Base-by-base conservation (phyloP, 805 yeast species). In the Yamadazyma insecticola region DNA sequence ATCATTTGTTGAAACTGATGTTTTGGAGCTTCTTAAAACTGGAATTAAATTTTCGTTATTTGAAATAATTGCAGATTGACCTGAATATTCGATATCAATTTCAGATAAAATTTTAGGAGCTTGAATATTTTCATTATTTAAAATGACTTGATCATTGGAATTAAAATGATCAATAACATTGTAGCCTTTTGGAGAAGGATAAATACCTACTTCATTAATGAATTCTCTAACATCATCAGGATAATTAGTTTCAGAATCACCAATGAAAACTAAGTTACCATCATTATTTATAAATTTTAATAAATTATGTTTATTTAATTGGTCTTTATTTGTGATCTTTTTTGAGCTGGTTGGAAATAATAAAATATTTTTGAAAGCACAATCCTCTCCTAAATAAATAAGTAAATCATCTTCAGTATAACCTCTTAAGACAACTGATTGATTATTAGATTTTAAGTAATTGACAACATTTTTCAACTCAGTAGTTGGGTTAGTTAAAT, bases 141-240 rank as follows among this genome's bases (percentile, higher is more conserved):
- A 41, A 54, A 74, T 39, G 33, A 40, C 43, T 20, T 43, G 48
- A 13, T 47, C 47, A 13, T 45, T 55, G 16, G 47, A 44, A 36
- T 55, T 51, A 60, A 86, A 86, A 54, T 82, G 80, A 55, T 88
- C 95, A 6, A 69, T 54, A 26, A 81, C 60, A 32, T 63, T 55
- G 53, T 74, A 78, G 30, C 76, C 80, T 50, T 76, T 82, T 36
- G 96, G 94, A 29, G 92, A 73, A 36, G 96, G 84, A 47, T 67
- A 74, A 30, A 92, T 78, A 19, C 96, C 98, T 42, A 89, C 59
- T 52, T 89, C 87, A 47, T 78, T 75, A 42, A 86, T 70, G 47
- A 82, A 80, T 3, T 72, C 61, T 38, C 86, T 75, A 20, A 82
- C 58, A 14, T 51, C 57, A 12, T 63, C 70, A 5, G 70, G 69